A percentile compares a stretch with the other conserved stretches of the same genome.
Evolutionary conservation across 176 grass and related monocot species (phyloP).

Genomic region (Rhipidocladum racemiflorum): DNA sequence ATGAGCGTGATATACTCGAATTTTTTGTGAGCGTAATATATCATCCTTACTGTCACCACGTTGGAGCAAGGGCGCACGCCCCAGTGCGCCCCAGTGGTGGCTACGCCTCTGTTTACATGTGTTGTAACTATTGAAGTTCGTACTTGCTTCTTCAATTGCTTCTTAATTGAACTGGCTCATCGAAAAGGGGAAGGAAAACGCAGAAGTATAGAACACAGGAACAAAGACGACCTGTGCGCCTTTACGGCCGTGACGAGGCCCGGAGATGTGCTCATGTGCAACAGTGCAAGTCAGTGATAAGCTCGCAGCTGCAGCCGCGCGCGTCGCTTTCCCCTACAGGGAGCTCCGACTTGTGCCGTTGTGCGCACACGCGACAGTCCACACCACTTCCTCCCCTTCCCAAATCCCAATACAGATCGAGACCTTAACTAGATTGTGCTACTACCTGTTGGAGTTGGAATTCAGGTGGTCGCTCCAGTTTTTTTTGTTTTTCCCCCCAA

Average conservation of each 20-base stretch:
- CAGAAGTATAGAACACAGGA: no score
- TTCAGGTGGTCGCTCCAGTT: neutral
- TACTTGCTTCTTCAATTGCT: no score
- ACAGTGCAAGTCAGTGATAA: neutral
- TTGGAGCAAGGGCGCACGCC: no score
- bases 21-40: no score
- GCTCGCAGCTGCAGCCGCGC: neutral
- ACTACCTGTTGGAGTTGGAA: neutral
- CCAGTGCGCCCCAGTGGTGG: no score
- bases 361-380: neutral
- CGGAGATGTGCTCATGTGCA: no score
- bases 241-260: conserved; percentile 13
- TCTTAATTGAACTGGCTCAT: no score
- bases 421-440: neutral
- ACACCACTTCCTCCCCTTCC: neutral
- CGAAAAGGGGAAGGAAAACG: neutral
- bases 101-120: no score
- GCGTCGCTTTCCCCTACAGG: neutral
- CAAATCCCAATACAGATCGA: neutral
- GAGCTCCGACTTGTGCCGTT: neutral
- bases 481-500: no score
- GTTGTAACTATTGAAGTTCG: no score
- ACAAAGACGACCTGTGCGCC: neutral
- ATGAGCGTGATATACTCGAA: no score
- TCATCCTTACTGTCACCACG: no score